Evolutionary conservation across 257 asterid genomes (phyloP), one percentile per base, ranked within the genome.

Genomic region (Marsdenia floribunda): DNA sequence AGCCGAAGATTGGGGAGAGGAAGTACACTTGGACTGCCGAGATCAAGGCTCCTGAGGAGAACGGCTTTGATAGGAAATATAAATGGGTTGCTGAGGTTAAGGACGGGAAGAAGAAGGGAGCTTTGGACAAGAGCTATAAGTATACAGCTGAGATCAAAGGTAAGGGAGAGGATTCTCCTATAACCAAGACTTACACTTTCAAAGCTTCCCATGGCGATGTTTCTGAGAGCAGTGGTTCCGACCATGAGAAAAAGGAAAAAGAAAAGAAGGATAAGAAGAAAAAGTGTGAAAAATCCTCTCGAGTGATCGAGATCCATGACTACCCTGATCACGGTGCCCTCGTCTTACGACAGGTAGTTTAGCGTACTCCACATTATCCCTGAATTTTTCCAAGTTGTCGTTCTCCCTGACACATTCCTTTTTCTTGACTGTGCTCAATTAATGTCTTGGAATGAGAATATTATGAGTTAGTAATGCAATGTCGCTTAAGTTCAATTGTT

Each of bases 1-100:
- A 79, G 81, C 29, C 77, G 26, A 76, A 68, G 81, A 35, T 81
- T 52, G 92, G 80, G 64, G 95, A 90, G 76, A 83, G 89, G 88
- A 94, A 83, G 89, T 90, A 90, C 88, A 86, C 96, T 46, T 91
- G 93, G 96, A 86, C 96, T 74, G 86, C 97, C 16, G 98, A 93
- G 93, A 85, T 90, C 15, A 88, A 88, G 92, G 75, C 74, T 57
- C 86, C 87, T 21, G 90, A 85, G 77, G 85, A 82, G 58, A 90
- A 75, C 59, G 87, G 87, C 21, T 44, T 83, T 64, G 87, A 90
- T 38, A 82, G 95, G 80, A 90, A 86, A 85, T 92, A 90, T 72
- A 85, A 88, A 35, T 89, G 92, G 99, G 80, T 83, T 74, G 85
- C 92, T 22, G 97, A 92, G 84, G 70, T 89, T 6, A 87, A 89